Conservation (phyloP, 495 filamentous ascomycete species). For the Penicillium cataractarum region DNA sequence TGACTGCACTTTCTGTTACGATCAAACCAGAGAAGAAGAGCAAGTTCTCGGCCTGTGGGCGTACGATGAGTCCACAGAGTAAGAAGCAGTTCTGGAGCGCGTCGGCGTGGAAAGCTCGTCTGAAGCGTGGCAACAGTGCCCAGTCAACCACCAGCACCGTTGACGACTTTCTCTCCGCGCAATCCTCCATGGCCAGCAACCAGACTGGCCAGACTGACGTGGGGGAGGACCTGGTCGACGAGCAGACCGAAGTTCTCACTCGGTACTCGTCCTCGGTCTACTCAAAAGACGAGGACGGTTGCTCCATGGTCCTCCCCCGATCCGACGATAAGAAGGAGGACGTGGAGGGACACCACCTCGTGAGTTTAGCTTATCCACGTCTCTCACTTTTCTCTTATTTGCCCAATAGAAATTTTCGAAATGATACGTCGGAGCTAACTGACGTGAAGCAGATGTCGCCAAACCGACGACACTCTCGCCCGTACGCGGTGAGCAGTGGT, state of each 20-base stretch:
- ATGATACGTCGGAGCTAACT: background rate
- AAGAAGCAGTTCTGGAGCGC: constrained; percentile 3
- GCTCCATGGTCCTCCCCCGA: background rate
- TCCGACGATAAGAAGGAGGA: constrained; percentile 1
- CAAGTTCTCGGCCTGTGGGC: background rate
- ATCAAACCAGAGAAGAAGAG: background rate
- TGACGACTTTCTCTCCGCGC: background rate
- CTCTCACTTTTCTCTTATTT: background rate
- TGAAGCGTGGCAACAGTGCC: background rate
- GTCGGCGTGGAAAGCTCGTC: constrained; percentile 7
- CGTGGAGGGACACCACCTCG: background rate
- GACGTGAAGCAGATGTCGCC: constrained; percentile 23
- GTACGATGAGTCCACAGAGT: background rate
- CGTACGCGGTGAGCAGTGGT: constrained; percentile 38
- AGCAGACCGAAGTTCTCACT: background rate
- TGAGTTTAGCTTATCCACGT: background rate
- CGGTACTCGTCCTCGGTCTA: constrained; percentile 5
- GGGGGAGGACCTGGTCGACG: background rate
- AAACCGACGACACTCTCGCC: constrained; percentile 24
- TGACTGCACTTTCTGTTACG: background rate
- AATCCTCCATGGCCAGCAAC: background rate
- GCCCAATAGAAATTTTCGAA: background rate
- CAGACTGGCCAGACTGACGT: background rate
- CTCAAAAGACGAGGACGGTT: constrained; percentile 1
- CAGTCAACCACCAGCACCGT: background rate